Evolutionary conservation across 495 filamentous ascomycete species (phyloP).

Genomic region (Daldinia concentrica): DNA sequence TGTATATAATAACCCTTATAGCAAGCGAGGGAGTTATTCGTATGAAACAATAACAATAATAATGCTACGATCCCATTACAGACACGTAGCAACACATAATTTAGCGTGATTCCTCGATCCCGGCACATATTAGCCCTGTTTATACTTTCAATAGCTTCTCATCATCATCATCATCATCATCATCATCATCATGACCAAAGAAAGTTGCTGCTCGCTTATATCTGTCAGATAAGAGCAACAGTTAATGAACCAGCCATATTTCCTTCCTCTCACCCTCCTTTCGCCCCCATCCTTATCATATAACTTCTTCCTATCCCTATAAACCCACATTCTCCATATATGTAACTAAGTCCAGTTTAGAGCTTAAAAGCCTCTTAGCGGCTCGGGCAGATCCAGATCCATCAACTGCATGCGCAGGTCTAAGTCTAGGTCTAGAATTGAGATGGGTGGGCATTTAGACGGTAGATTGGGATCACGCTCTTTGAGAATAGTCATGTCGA

Average conservation of each 20-base stretch:
- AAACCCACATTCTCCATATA: not conserved
- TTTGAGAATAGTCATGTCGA: not conserved
- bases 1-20: not conserved
- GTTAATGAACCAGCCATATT: not conserved
- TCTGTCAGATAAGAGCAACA: not conserved
- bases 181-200: not conserved
- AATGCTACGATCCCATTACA: not conserved
- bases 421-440: not conserved
- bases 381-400: not conserved
- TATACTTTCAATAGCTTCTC: not conserved
- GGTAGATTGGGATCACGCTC: not conserved
- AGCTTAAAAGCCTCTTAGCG: not conserved
- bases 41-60: not conserved
- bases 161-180: no score
- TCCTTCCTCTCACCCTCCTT: not conserved
- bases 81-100: not conserved
- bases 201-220: not conserved
- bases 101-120: not conserved
- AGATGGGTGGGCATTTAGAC: not conserved
- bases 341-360: not conserved
- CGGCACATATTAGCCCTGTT: not conserved
- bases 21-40: not conserved
- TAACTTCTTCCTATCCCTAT: not conserved
- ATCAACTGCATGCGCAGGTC: not conserved
- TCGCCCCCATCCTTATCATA: not conserved